Base-by-base conservation (phyloP, 2,329 filamentous ascomycete genomes). In the Aspergillus sp. region DNA sequence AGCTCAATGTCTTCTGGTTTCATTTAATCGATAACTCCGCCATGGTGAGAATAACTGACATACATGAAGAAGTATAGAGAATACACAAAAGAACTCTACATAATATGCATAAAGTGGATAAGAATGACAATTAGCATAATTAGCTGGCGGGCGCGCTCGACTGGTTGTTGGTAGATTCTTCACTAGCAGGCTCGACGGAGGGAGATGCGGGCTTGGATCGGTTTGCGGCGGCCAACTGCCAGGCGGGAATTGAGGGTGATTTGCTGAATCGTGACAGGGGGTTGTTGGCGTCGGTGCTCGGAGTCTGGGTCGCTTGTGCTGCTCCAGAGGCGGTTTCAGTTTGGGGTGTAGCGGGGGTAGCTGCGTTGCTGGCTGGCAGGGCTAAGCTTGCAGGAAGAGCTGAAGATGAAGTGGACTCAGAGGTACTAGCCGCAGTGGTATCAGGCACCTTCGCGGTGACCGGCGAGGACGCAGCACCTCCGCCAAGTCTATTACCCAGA, bases 161-260 rank as follows among this genome's bases (percentile, higher is more conserved):
- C 55, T 67, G 57, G 59, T 74, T 68, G 50, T 59, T 61, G 47
- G 57, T 57, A 6, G 66, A 41, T 55, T 57, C 63, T 27, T 62
- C 59, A 39, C 51, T 46, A 15, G 45, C 49, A 27, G 57, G 21
- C 11, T 54, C 33, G 8, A 68, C 55, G 37, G 62, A 61, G 33
- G 70, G 67, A 31, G 72, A 67, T 4, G 66, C 64, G 56, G 62
- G 67, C 66, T 76, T 77, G 35, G 73, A 69, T 55, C 73, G 85
- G 66, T 83, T 86, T 33, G 85, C 80, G 70, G 87, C 86, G 48
- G 88, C 87, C 81, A 91, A 84, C 75, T 93, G 90, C 90, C 90
- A 93, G 4, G 89, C 85, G 4, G 90, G 90, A 64, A 93, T 93
- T 11, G 88, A 86, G 11, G 89, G 88, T 39, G 82, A 74, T 61